phyloP scores from a whole-genome alignment of 257 asterid genomes.

The Solanum neorickii region DNA sequence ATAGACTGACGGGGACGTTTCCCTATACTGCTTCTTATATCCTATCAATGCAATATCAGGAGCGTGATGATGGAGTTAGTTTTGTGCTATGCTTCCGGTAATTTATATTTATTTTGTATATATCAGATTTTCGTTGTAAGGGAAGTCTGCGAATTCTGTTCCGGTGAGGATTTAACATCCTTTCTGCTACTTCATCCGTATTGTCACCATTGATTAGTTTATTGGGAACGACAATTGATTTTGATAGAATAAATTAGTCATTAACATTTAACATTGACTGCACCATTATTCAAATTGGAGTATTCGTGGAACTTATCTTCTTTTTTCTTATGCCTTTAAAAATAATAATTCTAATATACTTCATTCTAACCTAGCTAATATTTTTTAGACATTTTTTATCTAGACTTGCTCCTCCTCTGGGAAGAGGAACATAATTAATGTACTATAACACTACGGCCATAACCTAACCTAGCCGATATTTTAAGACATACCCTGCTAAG shows the following conservation, averaged over 20 bases:
- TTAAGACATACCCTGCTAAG: not conserved
- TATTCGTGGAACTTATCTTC: not conserved
- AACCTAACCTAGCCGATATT: not conserved
- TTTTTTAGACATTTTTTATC: not conserved
- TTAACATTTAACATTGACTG: not conserved
- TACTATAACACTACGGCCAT: not conserved
- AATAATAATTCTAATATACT: not conserved
- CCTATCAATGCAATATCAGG: not conserved
- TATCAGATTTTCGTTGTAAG: not conserved
- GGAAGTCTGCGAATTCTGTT: not conserved
- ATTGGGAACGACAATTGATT: not conserved
- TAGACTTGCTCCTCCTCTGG: not conserved
- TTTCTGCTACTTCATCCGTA: not conserved
- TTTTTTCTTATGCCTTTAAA: not conserved
- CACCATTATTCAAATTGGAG: not conserved
- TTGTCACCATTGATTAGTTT: not conserved
- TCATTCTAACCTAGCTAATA: not conserved
- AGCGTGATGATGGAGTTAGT: not conserved
- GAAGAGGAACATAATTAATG: not conserved
- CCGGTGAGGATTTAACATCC: not conserved
- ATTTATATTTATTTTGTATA: not conserved
- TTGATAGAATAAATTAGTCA: not conserved
- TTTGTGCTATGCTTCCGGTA: not conserved
- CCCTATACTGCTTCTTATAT: not conserved
- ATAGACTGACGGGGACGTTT: not conserved